Evolutionary conservation across 371 early-diverging fungal species (phyloP).

Genomic region (Mucor racemosus): DNA sequence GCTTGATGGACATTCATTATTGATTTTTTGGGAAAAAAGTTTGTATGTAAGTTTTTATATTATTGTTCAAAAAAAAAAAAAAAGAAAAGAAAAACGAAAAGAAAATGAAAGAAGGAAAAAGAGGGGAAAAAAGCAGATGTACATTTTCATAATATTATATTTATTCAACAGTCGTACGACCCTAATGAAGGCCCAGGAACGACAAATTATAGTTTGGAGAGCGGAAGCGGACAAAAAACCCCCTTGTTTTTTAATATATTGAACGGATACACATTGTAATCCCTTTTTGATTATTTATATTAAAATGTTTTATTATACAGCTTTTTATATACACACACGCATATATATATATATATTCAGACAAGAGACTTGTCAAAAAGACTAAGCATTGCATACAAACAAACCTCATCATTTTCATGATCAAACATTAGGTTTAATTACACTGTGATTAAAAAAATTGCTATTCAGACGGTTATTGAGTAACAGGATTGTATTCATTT

Average conservation of each 20-base stretch:
- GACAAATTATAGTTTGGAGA: constrained; percentile 1
- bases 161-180: constrained; percentile 14
- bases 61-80: background rate
- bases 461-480: background rate
- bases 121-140: background rate
- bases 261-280: background rate
- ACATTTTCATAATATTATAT: background rate
- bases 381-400: background rate
- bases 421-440: background rate
- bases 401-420: background rate
- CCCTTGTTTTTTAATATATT: background rate
- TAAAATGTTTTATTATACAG: too few species aligned
- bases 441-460: background rate
- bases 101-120: constrained; percentile 5
- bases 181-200: constrained; percentile 9
- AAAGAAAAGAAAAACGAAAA: background rate
- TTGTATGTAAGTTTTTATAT: background rate
- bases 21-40: background rate
- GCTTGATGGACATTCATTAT: constrained; percentile 42
- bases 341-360: too few species aligned
- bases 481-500: background rate
- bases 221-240: background rate
- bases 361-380: background rate
- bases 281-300: background rate
- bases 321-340: too few species aligned